Conservation (phyloP, 1,284 basidiomycete genomes). For the Ceratobasidium sp. region DNA sequence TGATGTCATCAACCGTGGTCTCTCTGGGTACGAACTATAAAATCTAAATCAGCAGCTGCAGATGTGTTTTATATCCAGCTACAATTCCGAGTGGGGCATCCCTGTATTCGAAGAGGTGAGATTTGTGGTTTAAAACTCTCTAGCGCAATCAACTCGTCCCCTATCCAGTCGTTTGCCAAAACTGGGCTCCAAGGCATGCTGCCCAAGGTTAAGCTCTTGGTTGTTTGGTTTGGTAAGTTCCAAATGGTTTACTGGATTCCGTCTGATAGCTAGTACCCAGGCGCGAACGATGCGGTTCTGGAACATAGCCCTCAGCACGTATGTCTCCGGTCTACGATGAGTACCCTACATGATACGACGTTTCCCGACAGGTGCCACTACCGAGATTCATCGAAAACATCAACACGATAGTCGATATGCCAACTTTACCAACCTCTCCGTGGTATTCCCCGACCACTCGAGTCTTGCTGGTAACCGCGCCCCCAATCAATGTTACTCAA, state of each 20-base stretch:
- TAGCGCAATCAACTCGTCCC: background rate
- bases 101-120: constrained; percentile 81
- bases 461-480: constrained; percentile 85
- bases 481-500: constrained; percentile 77
- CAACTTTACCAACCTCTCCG: constrained; percentile 71
- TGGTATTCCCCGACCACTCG: constrained; percentile 81
- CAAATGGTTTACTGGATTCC: background rate
- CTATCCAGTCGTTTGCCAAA: constrained; percentile 61
- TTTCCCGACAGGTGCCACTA: constrained; percentile 75
- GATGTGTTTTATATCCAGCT: constrained; percentile 54
- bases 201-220: constrained; percentile 77
- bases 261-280: constrained; percentile 48
- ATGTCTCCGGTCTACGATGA: background rate
- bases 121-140: background rate
- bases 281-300: constrained; percentile 82
- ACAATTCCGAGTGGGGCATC: constrained; percentile 86
- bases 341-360: background rate
- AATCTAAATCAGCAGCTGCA: no score
- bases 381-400: constrained; percentile 77
- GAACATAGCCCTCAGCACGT: constrained; percentile 57
- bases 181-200: constrained; percentile 64
- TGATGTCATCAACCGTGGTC: constrained; percentile 86
- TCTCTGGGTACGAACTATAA: constrained; percentile 62
- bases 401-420: constrained; percentile 69
- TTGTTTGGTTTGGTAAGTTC: constrained; percentile 82